These are phyloP conservation scores for Tolypocladium ovalisporum DNA, from an alignment of 2,329 filamentous ascomycete species.

Conservation along the genomic window DNA sequence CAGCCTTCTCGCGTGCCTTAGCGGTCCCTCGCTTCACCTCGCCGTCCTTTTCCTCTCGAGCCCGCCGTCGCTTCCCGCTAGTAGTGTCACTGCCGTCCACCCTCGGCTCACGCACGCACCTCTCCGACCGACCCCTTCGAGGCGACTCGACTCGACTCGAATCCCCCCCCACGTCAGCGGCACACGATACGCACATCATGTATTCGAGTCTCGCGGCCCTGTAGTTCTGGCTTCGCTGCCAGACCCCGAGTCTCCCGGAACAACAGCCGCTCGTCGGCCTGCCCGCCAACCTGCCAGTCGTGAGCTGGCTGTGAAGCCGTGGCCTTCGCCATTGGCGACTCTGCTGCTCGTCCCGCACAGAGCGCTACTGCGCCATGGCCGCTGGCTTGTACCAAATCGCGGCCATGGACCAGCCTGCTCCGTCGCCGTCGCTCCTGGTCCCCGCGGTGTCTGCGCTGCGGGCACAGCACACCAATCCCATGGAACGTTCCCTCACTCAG, in stretches of 20 bases:
- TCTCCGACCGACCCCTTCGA: background rate
- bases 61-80: background rate
- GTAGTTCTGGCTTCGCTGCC: slow-evolving; percentile 38
- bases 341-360: background rate
- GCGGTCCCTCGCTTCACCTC: background rate
- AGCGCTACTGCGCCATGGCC: background rate
- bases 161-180: slow-evolving; percentile 7
- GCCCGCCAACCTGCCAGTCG: background rate
- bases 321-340: background rate
- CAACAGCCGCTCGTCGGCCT: background rate
- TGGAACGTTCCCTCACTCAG: slow-evolving; percentile 65
- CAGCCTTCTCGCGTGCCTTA: background rate
- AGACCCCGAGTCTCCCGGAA: slow-evolving; percentile 22
- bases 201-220: slow-evolving; percentile 30
- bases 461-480: slow-evolving; percentile 34
- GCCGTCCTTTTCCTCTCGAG: background rate
- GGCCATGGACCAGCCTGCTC: slow-evolving; percentile 31
- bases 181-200: slow-evolving; percentile 28
- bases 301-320: background rate
- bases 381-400: background rate
- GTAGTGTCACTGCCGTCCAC: background rate
- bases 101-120: background rate
- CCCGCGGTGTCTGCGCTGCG: slow-evolving; percentile 43
- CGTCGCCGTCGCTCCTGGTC: slow-evolving; percentile 31
- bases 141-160: background rate